phyloP scores from a whole-genome alignment of 1,139 yeast species.

The Sugiyamaella sp. region DNA sequence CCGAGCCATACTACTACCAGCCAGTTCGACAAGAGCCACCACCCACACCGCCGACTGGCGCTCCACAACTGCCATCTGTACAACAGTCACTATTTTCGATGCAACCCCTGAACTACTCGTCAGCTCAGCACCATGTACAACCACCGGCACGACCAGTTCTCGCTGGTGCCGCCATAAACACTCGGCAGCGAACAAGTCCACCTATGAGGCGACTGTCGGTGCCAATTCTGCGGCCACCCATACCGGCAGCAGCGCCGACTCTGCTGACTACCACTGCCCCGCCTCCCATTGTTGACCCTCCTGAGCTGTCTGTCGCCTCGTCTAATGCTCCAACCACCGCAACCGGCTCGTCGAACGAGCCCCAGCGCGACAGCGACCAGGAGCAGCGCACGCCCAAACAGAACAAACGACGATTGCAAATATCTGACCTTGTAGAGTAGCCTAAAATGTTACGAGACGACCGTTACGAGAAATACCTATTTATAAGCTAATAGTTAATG shows the following conservation, averaged over 20 bases:
- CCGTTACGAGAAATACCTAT: constrained; percentile 18
- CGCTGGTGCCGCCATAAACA: neutral
- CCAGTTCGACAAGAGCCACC: constrained; percentile 22
- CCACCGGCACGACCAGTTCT: neutral
- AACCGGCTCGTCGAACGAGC: neutral
- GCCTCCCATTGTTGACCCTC: neutral
- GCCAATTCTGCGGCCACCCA: neutral
- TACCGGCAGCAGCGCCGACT: neutral
- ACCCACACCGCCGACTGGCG: constrained; percentile 15
- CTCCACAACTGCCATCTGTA: constrained; percentile 8
- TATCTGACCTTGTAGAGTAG: constrained; percentile 41
- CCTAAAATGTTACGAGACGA: constrained; percentile 2
- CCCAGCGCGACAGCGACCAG: neutral
- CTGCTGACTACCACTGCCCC: neutral
- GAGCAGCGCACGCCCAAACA: neutral
- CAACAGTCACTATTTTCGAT: constrained; percentile 1
- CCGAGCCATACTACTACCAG: neutral
- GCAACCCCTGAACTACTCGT: neutral
- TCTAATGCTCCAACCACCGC: neutral
- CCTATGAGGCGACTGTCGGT: neutral
- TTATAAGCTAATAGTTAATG: constrained; percentile 12
- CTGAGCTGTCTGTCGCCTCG: neutral
- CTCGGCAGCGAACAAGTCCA: neutral
- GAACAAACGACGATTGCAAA: constrained; percentile 38
- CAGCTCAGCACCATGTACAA: neutral